Conservation (phyloP, 495 filamentous ascomycete species). For the Talaromyces proteolyticus region DNA sequence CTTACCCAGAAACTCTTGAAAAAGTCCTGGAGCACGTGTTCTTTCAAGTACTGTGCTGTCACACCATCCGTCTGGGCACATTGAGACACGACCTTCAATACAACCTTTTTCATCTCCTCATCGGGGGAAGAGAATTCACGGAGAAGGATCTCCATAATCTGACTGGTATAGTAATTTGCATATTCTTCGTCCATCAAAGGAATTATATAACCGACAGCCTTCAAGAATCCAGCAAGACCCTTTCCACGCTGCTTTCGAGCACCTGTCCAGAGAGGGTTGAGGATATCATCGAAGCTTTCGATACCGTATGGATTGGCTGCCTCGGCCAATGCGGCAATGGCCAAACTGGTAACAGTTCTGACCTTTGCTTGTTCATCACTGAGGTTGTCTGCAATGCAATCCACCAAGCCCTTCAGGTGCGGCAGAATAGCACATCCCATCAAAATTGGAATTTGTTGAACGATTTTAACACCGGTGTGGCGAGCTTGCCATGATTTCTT, state of each 20-base stretch:
- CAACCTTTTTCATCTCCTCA: conserved; percentile 99
- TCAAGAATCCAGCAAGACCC: conserved; percentile 90
- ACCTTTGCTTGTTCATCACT: conserved; percentile 98
- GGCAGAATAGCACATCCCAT: conserved; percentile 98
- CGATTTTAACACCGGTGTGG: conserved; percentile 99
- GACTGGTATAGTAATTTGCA: conserved; percentile 96
- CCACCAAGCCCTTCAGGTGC: conserved; percentile 92
- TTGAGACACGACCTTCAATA: conserved; percentile 95
- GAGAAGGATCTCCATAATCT: conserved; percentile 98
- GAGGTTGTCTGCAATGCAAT: conserved; percentile 91
- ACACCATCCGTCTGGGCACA: conserved; percentile 93
- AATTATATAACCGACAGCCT: conserved; percentile 97
- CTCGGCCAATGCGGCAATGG: conserved; percentile 93
- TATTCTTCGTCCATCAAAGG: conserved; percentile 99
- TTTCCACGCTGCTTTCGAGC: conserved; percentile 95
- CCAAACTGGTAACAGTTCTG: conserved; percentile 88
- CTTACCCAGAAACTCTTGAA: conserved; percentile 99
- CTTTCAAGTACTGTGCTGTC: conserved; percentile 88
- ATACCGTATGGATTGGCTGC: conserved; percentile 98
- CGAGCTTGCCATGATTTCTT: conserved; percentile 99
- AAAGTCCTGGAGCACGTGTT: conserved; percentile 90
- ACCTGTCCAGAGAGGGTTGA: conserved; percentile 96
- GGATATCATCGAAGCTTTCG: conserved; percentile 95
- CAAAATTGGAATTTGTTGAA: conserved; percentile 98
- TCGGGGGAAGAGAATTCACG: conserved; percentile 95